Base-by-base conservation (phyloP, 192 early-diverging fungal species). In the Mortierella hygrophila region DNA sequence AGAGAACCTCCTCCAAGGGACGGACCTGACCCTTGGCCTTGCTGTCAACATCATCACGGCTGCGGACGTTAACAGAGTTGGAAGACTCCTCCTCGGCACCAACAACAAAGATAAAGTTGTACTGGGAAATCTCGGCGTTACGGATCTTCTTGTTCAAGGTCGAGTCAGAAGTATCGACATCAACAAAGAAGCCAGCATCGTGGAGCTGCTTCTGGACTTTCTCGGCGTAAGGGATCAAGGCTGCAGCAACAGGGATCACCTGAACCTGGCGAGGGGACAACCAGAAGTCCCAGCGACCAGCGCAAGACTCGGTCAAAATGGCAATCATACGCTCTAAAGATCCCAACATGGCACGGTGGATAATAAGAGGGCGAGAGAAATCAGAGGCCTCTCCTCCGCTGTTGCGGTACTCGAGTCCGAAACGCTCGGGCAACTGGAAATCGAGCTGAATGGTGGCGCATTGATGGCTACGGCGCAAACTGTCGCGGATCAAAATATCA, bases 401-500 rank as follows among this genome's bases (percentile, higher is more conserved):
- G 47, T 94, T 94, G 70, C 95, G 97, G 93, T 95, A 98, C 84
- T 97, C 93, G 80, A 99, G 95, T 47, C 96, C 88, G 92, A 99
- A 99, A 15, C 97, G 95, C 85, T 96, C 92, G 13, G 98, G 98
- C 54, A 99, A 93, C 88, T 99, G 97, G 95, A 98, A 99, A 90
- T 99, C 98, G 49, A 99, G 93, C 89, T 99, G 98, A 78, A 99
- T 95, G 29, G 98, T 99, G 47, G 98, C 98, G 88, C 98, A 99
- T 90, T 99, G 98, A 85, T 95, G 95, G 49, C 92, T 93, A 54
- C 98, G 96, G 81, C 94, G 91, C 73, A 99, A 92, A 18, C 98
- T 98, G 89, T 99, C 98, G 18, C 94, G 91, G 85, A 99, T 96
- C 49, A 94, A 94, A 88, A 99, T 99, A 90, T 99, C 98, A 85